phyloP scores from a whole-genome alignment of 177 flowering plant genomes.

The Tripterygium wilfordii region DNA sequence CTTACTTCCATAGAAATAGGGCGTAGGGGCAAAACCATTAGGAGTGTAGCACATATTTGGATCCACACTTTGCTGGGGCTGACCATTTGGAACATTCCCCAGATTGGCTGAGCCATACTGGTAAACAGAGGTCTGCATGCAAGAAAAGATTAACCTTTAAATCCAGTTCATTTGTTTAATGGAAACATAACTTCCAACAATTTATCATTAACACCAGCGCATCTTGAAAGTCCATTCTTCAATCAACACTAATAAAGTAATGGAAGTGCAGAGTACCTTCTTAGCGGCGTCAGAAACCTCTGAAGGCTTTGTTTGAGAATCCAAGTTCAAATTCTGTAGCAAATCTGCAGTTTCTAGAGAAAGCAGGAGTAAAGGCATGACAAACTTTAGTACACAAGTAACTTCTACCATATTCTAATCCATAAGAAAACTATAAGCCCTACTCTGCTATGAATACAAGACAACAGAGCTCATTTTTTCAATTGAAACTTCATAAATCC shows the following conservation, averaged over 20 bases:
- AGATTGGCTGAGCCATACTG: conserved; percentile 29
- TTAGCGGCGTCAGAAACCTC: conserved; percentile 38
- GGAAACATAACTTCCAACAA: no score
- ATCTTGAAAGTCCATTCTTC: no score
- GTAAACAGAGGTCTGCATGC: conserved; percentile 14
- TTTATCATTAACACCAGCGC: no score
- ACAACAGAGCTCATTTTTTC: no score
- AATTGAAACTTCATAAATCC: no score
- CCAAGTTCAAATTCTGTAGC: conserved; percentile 50
- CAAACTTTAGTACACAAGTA: no score
- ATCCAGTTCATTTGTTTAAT: no score
- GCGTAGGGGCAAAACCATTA: conserved; percentile 36
- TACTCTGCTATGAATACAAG: no score
- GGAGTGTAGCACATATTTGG: conserved; percentile 37
- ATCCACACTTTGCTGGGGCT: conserved; percentile 32
- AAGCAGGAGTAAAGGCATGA: conserved; percentile 20
- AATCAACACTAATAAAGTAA: no score
- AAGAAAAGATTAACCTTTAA: no score
- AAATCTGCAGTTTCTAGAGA: conserved; percentile 47
- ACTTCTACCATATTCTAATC: no score
- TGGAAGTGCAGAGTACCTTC: conserved; percentile 51
- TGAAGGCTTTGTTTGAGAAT: conserved; percentile 34
- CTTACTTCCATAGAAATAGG: conserved; percentile 39
- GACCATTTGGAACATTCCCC: conserved; percentile 25
- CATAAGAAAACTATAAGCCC: no score